Conservation (phyloP, 768 basidiomycete species). For the Hericium erinaceus region DNA sequence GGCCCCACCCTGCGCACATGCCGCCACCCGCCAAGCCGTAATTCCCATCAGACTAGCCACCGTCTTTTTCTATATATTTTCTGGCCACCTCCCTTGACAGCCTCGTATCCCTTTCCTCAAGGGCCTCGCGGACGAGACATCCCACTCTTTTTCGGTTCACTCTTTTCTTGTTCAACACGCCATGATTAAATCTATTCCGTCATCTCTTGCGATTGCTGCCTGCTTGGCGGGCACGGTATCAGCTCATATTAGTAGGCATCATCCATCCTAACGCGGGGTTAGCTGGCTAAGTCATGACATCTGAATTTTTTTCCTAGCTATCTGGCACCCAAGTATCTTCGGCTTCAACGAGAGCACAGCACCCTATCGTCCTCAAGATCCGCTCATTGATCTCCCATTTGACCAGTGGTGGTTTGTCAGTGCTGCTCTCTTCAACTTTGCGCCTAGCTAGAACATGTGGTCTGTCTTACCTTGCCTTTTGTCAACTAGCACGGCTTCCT, state of each 20-base stretch:
- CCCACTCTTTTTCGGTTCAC: no score
- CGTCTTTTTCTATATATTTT: no score
- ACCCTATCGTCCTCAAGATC: conserved; percentile 29
- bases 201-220: neutral
- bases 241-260: neutral
- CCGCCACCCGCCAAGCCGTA: no score
- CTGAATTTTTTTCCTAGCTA: conserved; percentile 1
- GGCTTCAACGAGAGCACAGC: conserved; percentile 29
- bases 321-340: conserved; percentile 27
- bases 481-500: conserved; percentile 21
- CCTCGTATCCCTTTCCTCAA: no score
- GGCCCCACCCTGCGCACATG: no score
- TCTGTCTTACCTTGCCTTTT: neutral
- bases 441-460: no score
- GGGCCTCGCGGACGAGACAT: no score
- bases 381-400: conserved; percentile 23
- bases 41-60: no score
- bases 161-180: neutral
- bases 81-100: no score
- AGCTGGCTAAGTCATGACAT: neutral
- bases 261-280: neutral
- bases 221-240: conserved; percentile 1
- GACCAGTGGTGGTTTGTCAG: conserved; percentile 28
- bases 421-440: neutral
- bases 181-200: neutral